Evolutionary conservation across 345 rosid genomes (phyloP).

Genomic region (Linum trigynum): DNA sequence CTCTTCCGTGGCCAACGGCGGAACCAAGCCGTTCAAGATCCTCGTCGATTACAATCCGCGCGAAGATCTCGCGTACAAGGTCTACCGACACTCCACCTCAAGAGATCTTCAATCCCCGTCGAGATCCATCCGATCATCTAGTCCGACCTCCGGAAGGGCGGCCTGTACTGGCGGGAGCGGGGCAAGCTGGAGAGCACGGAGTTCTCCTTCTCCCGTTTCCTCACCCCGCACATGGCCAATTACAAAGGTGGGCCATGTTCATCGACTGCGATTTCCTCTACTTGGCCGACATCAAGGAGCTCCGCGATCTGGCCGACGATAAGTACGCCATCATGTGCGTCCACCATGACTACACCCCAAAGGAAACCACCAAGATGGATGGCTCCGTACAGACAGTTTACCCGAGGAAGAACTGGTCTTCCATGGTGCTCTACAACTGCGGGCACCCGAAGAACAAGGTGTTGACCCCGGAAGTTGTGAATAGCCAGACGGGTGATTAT

Average conservation of each 20-base stretch:
- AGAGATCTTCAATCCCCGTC: conserved; percentile 72
- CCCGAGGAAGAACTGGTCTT: conserved; percentile 98
- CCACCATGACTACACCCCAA: conserved; percentile 85
- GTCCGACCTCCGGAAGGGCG: conserved; percentile 60
- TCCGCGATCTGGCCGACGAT: conserved; percentile 69
- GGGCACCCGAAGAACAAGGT: conserved; percentile 82
- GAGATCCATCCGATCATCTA: conserved; percentile 73
- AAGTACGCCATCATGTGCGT: conserved; percentile 90
- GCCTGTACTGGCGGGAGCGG: conserved; percentile 77
- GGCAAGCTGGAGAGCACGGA: conserved; percentile 88
- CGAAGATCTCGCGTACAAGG: conserved; percentile 80
- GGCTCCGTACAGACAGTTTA: conserved; percentile 90
- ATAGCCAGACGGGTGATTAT: conserved; percentile 67
- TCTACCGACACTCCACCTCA: conserved; percentile 58
- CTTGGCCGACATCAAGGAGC: conserved; percentile 67
- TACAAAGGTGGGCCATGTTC: conserved; percentile 97
- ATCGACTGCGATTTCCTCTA: conserved; percentile 94
- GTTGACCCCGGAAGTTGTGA: conserved; percentile 60
- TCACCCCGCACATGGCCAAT: conserved; percentile 71
- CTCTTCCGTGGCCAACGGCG: background rate
- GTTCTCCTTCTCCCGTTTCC: conserved; percentile 85
- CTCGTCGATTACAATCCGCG: conserved; percentile 90
- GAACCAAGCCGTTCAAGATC: conserved; percentile 36
- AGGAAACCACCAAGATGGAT: conserved; percentile 92
- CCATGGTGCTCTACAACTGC: conserved; percentile 94